Evolutionary conservation across 768 basidiomycete species (phyloP).

Genomic region (Strobilomyces confusus): DNA sequence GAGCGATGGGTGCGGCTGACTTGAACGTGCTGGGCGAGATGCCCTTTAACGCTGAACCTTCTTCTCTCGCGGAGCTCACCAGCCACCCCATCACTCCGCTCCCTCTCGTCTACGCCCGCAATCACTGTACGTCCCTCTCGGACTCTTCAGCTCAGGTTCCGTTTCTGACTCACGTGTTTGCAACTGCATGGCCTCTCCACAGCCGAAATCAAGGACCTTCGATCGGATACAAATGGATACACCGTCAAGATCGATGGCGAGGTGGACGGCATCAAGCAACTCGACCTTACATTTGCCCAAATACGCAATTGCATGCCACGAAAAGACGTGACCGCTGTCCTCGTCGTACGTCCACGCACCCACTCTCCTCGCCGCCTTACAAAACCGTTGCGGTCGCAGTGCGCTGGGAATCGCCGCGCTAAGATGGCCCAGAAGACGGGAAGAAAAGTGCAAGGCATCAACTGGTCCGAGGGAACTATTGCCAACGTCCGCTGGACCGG

Average conservation of each 20-base stretch:
- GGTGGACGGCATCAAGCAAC: slow-evolving; percentile 10
- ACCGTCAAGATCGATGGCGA: slow-evolving; percentile 28
- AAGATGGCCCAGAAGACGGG: slow-evolving; percentile 58
- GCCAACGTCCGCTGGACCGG: slow-evolving; percentile 69
- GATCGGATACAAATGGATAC: slow-evolving; percentile 19
- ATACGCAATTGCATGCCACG: slow-evolving; percentile 15
- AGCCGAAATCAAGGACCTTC: slow-evolving; percentile 27
- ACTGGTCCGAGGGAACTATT: slow-evolving; percentile 66
- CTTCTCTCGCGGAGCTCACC: slow-evolving; percentile 51
- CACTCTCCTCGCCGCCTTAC: not conserved
- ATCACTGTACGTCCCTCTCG: slow-evolving; percentile 52
- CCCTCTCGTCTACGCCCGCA: slow-evolving; percentile 65
- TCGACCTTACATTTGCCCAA: slow-evolving; percentile 19
- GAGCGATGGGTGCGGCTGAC: slow-evolving; percentile 21
- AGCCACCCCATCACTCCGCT: slow-evolving; percentile 50
- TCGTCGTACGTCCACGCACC: slow-evolving; percentile 43
- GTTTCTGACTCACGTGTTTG: not conserved
- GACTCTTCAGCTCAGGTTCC: not conserved
- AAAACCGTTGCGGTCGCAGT: slow-evolving; percentile 28
- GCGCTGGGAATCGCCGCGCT: slow-evolving; percentile 63
- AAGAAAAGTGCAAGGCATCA: slow-evolving; percentile 47
- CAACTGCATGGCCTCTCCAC: not conserved
- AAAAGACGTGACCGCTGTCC: slow-evolving; percentile 43
- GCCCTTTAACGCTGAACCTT: slow-evolving; percentile 72
- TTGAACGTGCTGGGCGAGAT: slow-evolving; percentile 26